Evolutionary conservation across 352 stramenopile species (phyloP).

Genomic region (Pythium sp.): DNA sequence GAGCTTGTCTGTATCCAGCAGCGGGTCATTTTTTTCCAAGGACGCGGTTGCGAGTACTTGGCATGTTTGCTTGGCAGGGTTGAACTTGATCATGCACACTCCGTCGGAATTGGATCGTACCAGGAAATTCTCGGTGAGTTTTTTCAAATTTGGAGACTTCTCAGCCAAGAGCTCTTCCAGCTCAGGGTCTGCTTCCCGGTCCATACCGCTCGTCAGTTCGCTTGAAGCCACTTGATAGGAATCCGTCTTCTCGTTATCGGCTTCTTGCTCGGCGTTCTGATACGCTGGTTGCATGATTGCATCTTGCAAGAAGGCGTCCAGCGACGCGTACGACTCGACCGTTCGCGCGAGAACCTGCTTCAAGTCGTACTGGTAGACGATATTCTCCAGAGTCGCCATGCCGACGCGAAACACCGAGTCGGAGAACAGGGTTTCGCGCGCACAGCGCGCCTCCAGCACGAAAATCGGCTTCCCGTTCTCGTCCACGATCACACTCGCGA

Average conservation of each 20-base stretch:
- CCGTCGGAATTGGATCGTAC: slow-evolving; percentile 26
- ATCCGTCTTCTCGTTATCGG: slow-evolving; percentile 9
- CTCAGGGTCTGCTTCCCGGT: slow-evolving; percentile 24
- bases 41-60: slow-evolving; percentile 26
- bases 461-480: slow-evolving; percentile 51
- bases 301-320: slow-evolving; percentile 40
- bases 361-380: slow-evolving; percentile 64
- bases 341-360: slow-evolving; percentile 34
- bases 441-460: slow-evolving; percentile 54
- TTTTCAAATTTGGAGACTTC: slow-evolving; percentile 30
- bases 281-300: slow-evolving; percentile 15
- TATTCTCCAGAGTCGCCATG: slow-evolving; percentile 62
- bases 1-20: slow-evolving; percentile 11
- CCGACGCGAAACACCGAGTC: slow-evolving; percentile 49
- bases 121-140: slow-evolving; percentile 31
- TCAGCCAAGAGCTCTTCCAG: slow-evolving; percentile 29
- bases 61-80: slow-evolving; percentile 39
- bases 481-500: slow-evolving; percentile 41
- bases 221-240: background rate
- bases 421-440: slow-evolving; percentile 40
- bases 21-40: background rate
- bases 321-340: slow-evolving; percentile 24
- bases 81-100: slow-evolving; percentile 47
- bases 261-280: background rate
- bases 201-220: slow-evolving; percentile 16